Percentiles rank a stretch among this genome's conserved stretches.
These are phyloP conservation scores for Blastobotrys buckinghamii DNA, from an alignment of 1,139 yeast species.

Conservation along the genomic window DNA sequence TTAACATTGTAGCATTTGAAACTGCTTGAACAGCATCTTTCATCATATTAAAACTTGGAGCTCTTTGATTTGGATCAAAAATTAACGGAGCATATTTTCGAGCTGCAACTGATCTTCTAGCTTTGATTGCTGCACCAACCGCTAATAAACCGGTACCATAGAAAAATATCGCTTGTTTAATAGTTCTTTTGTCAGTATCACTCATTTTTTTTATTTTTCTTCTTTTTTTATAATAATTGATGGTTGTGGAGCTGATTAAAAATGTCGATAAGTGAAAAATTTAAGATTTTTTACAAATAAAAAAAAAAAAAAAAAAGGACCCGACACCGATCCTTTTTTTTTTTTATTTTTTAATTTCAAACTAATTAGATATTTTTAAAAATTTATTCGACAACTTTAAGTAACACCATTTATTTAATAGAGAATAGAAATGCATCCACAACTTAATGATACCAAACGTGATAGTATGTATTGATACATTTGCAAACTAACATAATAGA, in stretches of 20 bases:
- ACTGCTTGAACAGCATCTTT: slow-evolving; percentile 87
- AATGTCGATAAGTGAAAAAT: background rate
- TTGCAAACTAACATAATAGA: slow-evolving; percentile 32
- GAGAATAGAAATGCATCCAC: slow-evolving; percentile 14
- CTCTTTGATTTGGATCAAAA: slow-evolving; percentile 82
- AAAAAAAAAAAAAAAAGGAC: too few species aligned
- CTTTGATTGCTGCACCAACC: slow-evolving; percentile 63
- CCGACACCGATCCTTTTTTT: background rate
- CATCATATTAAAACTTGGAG: slow-evolving; percentile 75
- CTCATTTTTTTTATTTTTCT: background rate
- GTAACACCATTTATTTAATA: too few species aligned
- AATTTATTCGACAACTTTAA: too few species aligned
- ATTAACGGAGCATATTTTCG: slow-evolving; percentile 71
- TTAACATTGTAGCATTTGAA: slow-evolving; percentile 69
- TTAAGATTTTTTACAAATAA: background rate
- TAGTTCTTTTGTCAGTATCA: slow-evolving; percentile 31
- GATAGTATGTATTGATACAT: slow-evolving; percentile 4
- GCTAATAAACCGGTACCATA: slow-evolving; percentile 70
- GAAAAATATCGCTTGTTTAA: slow-evolving; percentile 65
- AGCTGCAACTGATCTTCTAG: slow-evolving; percentile 65
- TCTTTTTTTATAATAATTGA: too few species aligned
- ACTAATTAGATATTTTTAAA: too few species aligned
- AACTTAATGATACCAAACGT: slow-evolving; percentile 12
- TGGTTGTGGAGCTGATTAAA: too few species aligned
- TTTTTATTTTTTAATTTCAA: background rate